Evolutionary conservation across 176 grass and related monocot genomes (phyloP).

Genomic region (Aegilops tauschii): DNA sequence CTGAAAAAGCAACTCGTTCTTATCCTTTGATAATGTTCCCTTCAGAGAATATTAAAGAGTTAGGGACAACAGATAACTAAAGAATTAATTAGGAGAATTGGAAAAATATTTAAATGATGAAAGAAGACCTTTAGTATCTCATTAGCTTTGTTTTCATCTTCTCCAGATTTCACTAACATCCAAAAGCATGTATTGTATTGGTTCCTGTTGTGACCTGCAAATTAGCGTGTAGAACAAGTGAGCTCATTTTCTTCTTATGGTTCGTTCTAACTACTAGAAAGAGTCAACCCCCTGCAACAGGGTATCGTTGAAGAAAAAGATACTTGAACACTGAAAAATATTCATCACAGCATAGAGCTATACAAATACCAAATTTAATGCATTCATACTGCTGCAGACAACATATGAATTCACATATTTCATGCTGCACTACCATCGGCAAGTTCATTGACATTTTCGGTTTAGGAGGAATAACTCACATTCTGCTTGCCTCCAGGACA

Average conservation of each 20-base stretch:
- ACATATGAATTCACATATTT: background rate
- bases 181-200: constrained; percentile 90
- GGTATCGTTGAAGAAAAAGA: background rate
- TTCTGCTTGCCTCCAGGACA: constrained; percentile 73
- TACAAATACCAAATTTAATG: background rate
- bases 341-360: background rate
- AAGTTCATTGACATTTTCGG: background rate
- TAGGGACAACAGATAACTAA: constrained; percentile 7
- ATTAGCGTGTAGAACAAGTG: background rate
- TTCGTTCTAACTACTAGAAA: background rate
- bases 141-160: constrained; percentile 66
- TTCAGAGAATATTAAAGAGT: constrained; percentile 29
- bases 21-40: constrained; percentile 84
- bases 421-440: background rate
- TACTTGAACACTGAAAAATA: background rate
- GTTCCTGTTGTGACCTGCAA: constrained; percentile 74
- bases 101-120: constrained; percentile 9
- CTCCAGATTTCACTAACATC: constrained; percentile 88
- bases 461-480: constrained; percentile 50
- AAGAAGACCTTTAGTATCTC: constrained; percentile 63
- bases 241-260: constrained; percentile 8
- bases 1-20: constrained; percentile 86
- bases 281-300: constrained; percentile 8
- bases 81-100: constrained; percentile 11
- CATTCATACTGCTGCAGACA: background rate